Evolutionary conservation across 805 yeast species (phyloP).

Genomic region (Blastobotrys attinorum): DNA sequence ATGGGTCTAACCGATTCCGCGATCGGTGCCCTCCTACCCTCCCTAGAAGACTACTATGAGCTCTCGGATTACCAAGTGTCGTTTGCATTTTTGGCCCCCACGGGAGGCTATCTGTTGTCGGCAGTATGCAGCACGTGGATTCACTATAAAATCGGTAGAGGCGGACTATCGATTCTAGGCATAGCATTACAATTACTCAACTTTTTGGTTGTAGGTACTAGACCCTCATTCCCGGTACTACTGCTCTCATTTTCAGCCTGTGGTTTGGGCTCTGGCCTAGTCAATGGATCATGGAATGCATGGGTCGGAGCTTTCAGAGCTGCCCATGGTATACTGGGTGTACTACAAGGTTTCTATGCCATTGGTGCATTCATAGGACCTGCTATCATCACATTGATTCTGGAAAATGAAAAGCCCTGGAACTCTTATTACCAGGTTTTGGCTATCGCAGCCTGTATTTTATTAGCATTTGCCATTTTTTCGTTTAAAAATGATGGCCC

Average conservation of each 20-base stretch:
- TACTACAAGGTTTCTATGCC: conserved; percentile 62
- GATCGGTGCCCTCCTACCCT: conserved; percentile 53
- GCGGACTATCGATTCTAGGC: conserved; percentile 38
- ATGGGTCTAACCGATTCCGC: conserved; percentile 56
- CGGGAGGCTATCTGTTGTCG: conserved; percentile 46
- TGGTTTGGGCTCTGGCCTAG: conserved; percentile 50
- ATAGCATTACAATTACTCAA: conserved; percentile 29
- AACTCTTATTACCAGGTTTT: conserved; percentile 42
- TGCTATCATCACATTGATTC: conserved; percentile 49
- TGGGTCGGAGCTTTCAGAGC: conserved; percentile 43
- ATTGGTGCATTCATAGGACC: conserved; percentile 66
- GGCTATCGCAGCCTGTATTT: conserved; percentile 31
- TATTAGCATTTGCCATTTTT: conserved; percentile 29
- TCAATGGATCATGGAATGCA: conserved; percentile 49
- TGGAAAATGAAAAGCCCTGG: conserved; percentile 44
- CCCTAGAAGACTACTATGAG: conserved; percentile 39
- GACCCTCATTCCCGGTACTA: conserved; percentile 36
- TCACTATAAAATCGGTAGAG: conserved; percentile 40
- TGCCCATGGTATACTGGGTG: conserved; percentile 51
- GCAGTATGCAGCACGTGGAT: conserved; percentile 40
- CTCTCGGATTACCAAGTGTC: conserved; percentile 44
- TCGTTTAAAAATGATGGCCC: conserved; percentile 35
- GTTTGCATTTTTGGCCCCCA: conserved; percentile 42
- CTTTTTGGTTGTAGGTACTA: conserved; percentile 32
- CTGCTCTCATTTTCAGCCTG: conserved; percentile 32